phyloP scores from a whole-genome alignment of 2,329 filamentous ascomycete species.

The Trichoderma sp. region DNA sequence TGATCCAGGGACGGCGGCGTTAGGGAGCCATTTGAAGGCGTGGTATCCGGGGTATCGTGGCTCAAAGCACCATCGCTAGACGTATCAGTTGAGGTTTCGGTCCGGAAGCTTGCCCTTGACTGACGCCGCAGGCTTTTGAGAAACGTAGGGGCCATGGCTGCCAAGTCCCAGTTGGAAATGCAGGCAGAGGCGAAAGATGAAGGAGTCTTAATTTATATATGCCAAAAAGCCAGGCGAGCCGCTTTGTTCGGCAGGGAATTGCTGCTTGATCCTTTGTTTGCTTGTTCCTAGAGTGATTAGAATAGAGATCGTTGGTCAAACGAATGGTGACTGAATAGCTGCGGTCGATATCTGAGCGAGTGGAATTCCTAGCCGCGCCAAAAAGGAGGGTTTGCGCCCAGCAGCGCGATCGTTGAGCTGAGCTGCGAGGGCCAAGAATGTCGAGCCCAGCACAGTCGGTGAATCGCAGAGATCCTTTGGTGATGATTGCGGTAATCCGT shows the following conservation, averaged over 20 bases:
- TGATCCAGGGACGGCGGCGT: conserved; percentile 75
- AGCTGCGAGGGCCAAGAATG: neutral
- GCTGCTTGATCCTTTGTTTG: conserved; percentile 8
- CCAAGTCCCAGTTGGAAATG: neutral
- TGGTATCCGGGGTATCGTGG: conserved; percentile 61
- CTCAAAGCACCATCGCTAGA: conserved; percentile 60
- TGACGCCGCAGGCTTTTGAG: conserved; percentile 74
- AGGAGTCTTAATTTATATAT: neutral
- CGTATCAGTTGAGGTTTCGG: conserved; percentile 62
- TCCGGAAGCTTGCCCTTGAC: conserved; percentile 73
- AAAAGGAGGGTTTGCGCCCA: neutral
- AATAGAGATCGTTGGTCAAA: conserved; percentile 5
- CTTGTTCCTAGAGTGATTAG: neutral
- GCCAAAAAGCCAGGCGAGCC: neutral
- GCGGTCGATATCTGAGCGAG: neutral
- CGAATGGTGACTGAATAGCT: conserved; percentile 12
- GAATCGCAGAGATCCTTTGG: neutral
- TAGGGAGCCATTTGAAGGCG: conserved; percentile 67
- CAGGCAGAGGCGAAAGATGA: neutral
- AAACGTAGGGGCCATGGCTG: conserved; percentile 63
- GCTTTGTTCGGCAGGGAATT: neutral
- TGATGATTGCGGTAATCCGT: conserved; percentile 10
- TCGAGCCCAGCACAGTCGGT: conserved; percentile 3
- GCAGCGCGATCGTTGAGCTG: neutral
- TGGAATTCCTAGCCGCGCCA: neutral